Evolutionary conservation across 2,329 filamentous ascomycete species (phyloP), one percentile per base, ranked within the genome.

Genomic region (Pyrenophora tritici-repentis): DNA sequence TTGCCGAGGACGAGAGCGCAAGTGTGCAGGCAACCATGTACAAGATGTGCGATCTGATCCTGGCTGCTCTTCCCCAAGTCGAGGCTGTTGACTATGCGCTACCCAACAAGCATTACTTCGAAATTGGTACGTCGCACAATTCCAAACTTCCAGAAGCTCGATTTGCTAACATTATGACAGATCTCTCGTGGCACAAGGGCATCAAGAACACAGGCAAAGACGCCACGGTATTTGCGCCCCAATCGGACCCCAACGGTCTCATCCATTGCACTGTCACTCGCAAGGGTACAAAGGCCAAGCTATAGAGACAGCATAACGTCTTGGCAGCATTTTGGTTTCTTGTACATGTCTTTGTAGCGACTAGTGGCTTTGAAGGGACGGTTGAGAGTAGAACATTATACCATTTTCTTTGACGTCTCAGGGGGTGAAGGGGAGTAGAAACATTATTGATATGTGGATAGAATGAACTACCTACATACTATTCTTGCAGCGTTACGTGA

Each of bases 21-120:
- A 96, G 90, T 66, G 94, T 99, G 18, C 94, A 99, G 78, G 87
- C 87, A 66, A 97, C 93, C 55, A 97, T 99, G 94, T 99, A 97
- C 81, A 95, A 97, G 81, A 99, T 99, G 93, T 86, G 84, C 65
- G 88, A 93, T 74, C 80, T 87, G 73, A 96, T 99, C 62, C 80
- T 99, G 45, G 87, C 83, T 7, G 84, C 81, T 17, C 89, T 86
- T 18, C 88, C 91, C 12, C 80, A 86, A 58, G 83, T 91, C 17
- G 83, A 87, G 37, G 80, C 82, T 17, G 90, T 94, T 35, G 84
- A 88, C 65, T 97, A 97, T 73, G 81, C 87, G 7, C 81, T 99
- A 67, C 94, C 94, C 9, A 99, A 99, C 81, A 97, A 97, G 80
- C 94, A 99, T 78, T 97, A 97, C 79, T 97, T 97, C 71, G 93